A percentile compares a stretch with the other conserved stretches of the same genome.
phyloP scores from a whole-genome alignment of 2,329 filamentous ascomycete species.

The Penicillium sp. region DNA sequence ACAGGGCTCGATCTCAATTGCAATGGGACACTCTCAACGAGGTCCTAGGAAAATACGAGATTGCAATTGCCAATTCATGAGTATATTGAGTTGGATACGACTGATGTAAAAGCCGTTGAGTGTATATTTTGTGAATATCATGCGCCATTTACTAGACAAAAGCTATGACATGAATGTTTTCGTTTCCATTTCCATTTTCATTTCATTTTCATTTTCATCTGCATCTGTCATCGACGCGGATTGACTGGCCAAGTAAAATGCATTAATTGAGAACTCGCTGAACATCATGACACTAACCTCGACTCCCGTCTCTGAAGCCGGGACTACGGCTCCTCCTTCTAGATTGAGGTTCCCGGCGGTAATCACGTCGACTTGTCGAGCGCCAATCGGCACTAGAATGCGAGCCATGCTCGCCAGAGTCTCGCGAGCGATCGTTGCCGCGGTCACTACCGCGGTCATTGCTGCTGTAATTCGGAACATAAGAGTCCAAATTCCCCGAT shows the following conservation, averaged over 20 bases:
- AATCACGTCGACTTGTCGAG: constrained; percentile 26
- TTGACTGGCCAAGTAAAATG: constrained; percentile 5
- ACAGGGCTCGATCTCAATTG: constrained; percentile 2
- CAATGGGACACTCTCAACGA: constrained; percentile 21
- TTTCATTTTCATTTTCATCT: background rate
- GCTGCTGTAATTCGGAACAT: constrained; percentile 35
- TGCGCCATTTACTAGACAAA: constrained; percentile 7
- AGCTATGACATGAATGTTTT: constrained; percentile 11
- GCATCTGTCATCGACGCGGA: background rate
- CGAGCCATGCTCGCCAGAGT: constrained; percentile 21
- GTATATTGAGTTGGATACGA: constrained; percentile 2
- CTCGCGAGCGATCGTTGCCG: constrained; percentile 24
- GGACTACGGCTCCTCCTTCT: constrained; percentile 40
- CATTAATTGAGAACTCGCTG: background rate
- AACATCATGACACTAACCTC: constrained; percentile 16
- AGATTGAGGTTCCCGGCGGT: constrained; percentile 27
- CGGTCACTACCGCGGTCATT: constrained; percentile 25
- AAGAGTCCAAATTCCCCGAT: constrained; percentile 35
- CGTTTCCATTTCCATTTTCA: constrained; percentile 1
- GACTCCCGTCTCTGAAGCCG: constrained; percentile 24
- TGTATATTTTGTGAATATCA: constrained; percentile 12
- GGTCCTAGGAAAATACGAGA: constrained; percentile 5
- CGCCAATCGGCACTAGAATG: constrained; percentile 25
- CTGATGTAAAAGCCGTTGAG: constrained; percentile 2
- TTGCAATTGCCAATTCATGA: background rate